Evolutionary conservation across 768 basidiomycete species (phyloP).

Genomic region (Russula sp.): DNA sequence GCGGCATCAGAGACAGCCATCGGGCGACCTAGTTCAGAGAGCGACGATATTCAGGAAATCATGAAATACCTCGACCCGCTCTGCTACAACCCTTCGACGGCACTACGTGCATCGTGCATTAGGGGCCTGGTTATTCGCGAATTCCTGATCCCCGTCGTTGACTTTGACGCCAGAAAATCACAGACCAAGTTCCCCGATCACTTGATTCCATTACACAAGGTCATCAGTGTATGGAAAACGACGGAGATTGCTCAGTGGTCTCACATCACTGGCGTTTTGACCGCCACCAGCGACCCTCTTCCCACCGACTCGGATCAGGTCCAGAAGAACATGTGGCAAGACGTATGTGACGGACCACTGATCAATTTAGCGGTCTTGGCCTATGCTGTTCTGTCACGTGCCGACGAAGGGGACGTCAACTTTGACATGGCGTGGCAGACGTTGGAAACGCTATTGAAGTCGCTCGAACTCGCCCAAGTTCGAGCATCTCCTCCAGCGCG

Average conservation of each 20-base stretch:
- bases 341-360: slow-evolving; percentile 12
- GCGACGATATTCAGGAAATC: neutral
- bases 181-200: neutral
- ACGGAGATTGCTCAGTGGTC: neutral
- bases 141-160: neutral
- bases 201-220: neutral
- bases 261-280: neutral
- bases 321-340: neutral
- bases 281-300: neutral
- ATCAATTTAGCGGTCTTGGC: slow-evolving; percentile 9
- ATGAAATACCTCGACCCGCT: neutral
- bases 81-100: neutral
- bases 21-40: neutral
- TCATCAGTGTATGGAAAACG: neutral
- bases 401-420: neutral
- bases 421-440: slow-evolving; percentile 8
- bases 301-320: neutral
- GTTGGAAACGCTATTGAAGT: slow-evolving; percentile 1
- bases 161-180: neutral
- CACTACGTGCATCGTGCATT: slow-evolving; percentile 14
- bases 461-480: neutral
- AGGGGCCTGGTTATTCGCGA: neutral
- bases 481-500: neutral
- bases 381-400: neutral
- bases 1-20: neutral